These are phyloP conservation scores for Rauvolfia tetraphylla DNA, from an alignment of 257 asterid genomes.

Conservation along the genomic window DNA sequence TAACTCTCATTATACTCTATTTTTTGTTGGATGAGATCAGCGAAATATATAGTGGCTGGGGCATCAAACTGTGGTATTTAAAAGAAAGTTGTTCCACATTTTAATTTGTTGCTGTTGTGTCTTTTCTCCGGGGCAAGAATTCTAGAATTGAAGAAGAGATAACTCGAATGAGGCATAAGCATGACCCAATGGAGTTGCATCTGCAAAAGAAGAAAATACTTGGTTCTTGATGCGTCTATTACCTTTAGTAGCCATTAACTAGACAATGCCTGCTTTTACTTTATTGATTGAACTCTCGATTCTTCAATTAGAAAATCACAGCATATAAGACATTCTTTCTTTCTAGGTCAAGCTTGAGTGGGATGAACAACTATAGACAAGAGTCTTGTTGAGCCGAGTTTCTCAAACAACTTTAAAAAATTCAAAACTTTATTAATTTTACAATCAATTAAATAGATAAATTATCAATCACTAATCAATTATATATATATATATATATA, in stretches of 20 bases:
- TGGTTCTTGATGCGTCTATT: neutral
- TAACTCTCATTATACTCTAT: neutral
- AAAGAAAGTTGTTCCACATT: neutral
- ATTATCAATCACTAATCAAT: too few species aligned
- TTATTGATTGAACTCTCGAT: conserved; percentile 1
- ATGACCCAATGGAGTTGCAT: neutral
- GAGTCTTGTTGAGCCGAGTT: too few species aligned
- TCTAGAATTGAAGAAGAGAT: neutral
- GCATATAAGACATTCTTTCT: neutral
- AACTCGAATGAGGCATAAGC: neutral
- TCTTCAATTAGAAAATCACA: neutral
- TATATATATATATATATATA: too few species aligned
- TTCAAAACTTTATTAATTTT: too few species aligned
- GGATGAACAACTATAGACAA: neutral
- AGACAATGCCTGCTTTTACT: neutral
- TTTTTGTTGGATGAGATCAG: neutral
- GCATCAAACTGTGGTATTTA: too few species aligned
- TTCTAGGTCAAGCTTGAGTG: neutral
- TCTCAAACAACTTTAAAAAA: too few species aligned
- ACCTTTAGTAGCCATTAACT: neutral
- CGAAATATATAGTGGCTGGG: too few species aligned
- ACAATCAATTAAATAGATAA: too few species aligned
- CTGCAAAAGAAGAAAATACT: neutral
- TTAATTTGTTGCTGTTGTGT: neutral
- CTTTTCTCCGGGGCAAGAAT: neutral